A percentile compares a stretch with the other conserved stretches of the same genome.
phyloP scores from a whole-genome alignment of 345 rosid genomes.

The Luvunga scandens region DNA sequence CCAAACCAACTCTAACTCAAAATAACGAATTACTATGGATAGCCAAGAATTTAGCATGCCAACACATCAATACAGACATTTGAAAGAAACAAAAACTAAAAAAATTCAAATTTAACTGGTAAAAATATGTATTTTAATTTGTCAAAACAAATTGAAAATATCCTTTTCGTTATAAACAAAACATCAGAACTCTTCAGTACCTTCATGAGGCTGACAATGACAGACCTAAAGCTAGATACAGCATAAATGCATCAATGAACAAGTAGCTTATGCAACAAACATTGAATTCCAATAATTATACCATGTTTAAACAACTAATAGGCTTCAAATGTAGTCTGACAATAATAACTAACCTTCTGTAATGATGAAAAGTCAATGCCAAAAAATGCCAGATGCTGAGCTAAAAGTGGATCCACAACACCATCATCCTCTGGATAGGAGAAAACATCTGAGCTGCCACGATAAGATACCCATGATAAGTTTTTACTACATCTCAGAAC shows the following conservation, averaged over 20 bases:
- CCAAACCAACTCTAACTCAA: neutral
- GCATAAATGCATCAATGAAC: neutral
- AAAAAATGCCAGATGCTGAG: constrained; percentile 89
- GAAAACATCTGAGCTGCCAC: constrained; percentile 98
- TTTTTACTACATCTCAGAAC: constrained; percentile 19
- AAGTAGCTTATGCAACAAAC: neutral
- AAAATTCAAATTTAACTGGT: neutral
- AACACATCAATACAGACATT: neutral
- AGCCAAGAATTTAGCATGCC: neutral
- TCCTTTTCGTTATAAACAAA: neutral
- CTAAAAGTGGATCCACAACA: constrained; percentile 88
- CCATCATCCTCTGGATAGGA: constrained; percentile 93
- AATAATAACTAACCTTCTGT: constrained; percentile 65
- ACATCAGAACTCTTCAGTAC: neutral
- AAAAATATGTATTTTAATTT: neutral
- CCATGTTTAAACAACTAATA: neutral
- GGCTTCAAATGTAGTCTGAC: neutral
- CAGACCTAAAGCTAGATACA: neutral
- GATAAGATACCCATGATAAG: constrained; percentile 40
- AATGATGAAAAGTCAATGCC: constrained; percentile 96
- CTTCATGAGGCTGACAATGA: neutral
- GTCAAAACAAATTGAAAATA: neutral
- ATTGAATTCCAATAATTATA: neutral
- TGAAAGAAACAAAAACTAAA: neutral
- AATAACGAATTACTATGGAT: neutral